These are phyloP conservation scores for Pyricularia grisea DNA, from an alignment of 2,329 filamentous ascomycete genomes.

Conservation along the genomic window DNA sequence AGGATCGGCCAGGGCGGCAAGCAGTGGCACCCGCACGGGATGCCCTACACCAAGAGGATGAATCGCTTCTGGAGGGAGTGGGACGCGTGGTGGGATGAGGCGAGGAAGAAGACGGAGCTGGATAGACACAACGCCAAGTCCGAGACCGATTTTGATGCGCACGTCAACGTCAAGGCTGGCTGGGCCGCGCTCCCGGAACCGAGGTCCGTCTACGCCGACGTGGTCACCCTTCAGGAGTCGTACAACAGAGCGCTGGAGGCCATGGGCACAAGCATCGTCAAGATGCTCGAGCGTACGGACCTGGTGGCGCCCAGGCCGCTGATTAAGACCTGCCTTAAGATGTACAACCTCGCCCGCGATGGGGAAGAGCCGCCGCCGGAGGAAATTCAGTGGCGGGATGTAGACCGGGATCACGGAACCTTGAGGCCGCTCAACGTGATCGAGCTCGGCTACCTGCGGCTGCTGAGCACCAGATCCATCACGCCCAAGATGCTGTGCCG, in stretches of 20 bases:
- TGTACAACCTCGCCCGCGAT: constrained; percentile 8
- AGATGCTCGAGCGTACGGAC: constrained; percentile 14
- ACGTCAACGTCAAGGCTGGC: neutral
- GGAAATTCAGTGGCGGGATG: constrained; percentile 4
- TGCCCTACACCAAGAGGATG: constrained; percentile 10
- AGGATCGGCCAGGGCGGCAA: neutral
- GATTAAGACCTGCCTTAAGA: constrained; percentile 13
- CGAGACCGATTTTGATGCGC: neutral
- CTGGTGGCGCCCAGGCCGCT: constrained; percentile 18
- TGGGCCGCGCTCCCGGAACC: constrained; percentile 12
- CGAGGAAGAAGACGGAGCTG: constrained; percentile 6
- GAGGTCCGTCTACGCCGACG: constrained; percentile 14
- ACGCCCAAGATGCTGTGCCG: constrained; percentile 13
- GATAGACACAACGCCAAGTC: neutral
- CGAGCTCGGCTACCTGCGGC: constrained; percentile 23
- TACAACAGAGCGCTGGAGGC: constrained; percentile 13
- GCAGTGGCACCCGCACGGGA: neutral
- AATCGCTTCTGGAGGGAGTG: constrained; percentile 8
- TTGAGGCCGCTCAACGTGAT: constrained; percentile 12
- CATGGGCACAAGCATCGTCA: constrained; percentile 14
- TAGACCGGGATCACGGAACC: neutral
- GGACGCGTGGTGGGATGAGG: constrained; percentile 9
- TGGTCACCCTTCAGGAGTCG: neutral
- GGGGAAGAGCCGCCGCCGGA: neutral
- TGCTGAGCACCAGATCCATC: constrained; percentile 18